phyloP scores from a whole-genome alignment of 306 rosid genomes.

The Cucurbita ficifolia region DNA sequence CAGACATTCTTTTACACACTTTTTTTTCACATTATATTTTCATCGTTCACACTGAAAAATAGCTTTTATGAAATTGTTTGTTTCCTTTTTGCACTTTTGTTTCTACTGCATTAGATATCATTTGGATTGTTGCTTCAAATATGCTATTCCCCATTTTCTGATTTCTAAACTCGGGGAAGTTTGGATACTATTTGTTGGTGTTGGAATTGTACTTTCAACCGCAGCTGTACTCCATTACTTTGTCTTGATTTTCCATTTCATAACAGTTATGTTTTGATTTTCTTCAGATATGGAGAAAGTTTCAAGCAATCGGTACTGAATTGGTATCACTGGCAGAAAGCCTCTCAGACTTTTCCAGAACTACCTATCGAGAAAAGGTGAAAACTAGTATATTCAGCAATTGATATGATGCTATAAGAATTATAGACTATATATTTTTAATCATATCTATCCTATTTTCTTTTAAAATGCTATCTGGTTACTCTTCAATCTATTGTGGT shows the following conservation, averaged over 20 bases:
- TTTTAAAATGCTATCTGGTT: neutral
- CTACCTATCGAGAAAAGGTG: constrained; percentile 56
- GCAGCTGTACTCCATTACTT: neutral
- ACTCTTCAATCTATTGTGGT: neutral
- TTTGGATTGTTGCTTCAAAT: neutral
- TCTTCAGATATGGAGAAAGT: constrained; percentile 68
- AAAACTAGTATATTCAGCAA: constrained; percentile 10
- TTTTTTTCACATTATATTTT: neutral
- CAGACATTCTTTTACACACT: neutral
- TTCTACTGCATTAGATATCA: neutral
- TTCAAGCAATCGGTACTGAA: constrained; percentile 42
- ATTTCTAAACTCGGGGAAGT: neutral
- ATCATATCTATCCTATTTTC: neutral
- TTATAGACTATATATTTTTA: constrained; percentile 2
- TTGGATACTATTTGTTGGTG: neutral
- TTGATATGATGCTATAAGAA: constrained; percentile 1
- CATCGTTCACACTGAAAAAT: neutral
- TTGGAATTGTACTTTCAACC: neutral
- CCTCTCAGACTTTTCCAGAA: constrained; percentile 56
- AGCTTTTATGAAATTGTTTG: neutral
- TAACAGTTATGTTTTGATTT: neutral
- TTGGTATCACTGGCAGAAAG: constrained; percentile 54
- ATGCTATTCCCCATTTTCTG: neutral
- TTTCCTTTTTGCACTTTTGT: neutral
- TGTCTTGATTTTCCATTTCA: neutral